Conservation (phyloP, 805 yeast species). For the Lachancea lanzarotensis region DNA sequence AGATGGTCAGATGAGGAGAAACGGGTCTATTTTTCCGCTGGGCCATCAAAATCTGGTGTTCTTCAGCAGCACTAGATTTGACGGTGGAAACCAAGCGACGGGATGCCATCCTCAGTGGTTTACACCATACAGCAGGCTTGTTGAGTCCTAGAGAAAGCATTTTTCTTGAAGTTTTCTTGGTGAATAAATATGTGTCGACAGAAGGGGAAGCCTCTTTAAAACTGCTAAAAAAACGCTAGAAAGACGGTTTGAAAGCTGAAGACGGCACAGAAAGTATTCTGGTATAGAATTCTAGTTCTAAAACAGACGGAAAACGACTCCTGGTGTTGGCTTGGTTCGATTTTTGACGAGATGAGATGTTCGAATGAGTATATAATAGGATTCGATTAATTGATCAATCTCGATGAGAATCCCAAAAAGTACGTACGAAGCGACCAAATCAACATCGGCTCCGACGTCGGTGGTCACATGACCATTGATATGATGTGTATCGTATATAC, state of each 20-base stretch:
- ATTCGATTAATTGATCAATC: too few species aligned
- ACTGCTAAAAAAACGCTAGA: neutral
- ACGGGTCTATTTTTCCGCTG: conserved; percentile 86
- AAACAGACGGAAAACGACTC: neutral
- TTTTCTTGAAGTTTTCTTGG: neutral
- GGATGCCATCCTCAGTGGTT: conserved; percentile 2
- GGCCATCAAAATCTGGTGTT: conserved; percentile 60
- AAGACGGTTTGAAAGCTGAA: neutral
- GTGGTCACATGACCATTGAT: neutral
- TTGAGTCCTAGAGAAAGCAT: conserved; percentile 17
- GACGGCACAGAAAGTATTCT: neutral
- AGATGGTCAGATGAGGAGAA: conserved; percentile 86
- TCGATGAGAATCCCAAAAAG: too few species aligned
- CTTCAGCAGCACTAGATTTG: conserved; percentile 52
- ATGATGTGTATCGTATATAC: too few species aligned
- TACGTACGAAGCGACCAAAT: neutral
- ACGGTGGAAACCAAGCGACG: conserved; percentile 32
- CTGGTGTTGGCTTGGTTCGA: neutral
- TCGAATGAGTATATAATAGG: neutral
- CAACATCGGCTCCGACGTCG: neutral
- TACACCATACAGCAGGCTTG: conserved; percentile 5
- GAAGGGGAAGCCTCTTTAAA: neutral
- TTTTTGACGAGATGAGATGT: neutral
- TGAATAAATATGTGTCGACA: neutral
- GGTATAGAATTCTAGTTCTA: neutral